Evolutionary conservation across 306 rosid species (phyloP).

Genomic region (Abrus precatorius): DNA sequence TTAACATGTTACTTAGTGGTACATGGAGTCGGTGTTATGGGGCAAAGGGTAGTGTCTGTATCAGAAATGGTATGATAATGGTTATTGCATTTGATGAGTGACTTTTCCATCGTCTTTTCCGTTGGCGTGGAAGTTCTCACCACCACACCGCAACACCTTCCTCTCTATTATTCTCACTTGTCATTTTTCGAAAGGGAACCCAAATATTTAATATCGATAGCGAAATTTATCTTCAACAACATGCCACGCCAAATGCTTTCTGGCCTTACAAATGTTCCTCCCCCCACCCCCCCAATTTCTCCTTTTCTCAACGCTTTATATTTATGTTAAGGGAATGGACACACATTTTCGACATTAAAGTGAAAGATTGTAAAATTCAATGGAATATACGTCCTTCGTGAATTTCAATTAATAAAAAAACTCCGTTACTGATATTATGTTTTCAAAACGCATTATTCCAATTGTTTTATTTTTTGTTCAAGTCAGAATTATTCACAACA

Average conservation of each 20-base stretch:
- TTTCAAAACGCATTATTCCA: background rate
- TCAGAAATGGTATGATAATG: no score
- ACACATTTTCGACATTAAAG: background rate
- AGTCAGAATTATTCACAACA: no score
- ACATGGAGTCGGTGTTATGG: no score
- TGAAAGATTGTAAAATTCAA: background rate
- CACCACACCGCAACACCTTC: conserved; percentile 36
- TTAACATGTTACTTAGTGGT: no score
- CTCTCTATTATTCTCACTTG: conserved; percentile 28
- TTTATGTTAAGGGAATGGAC: background rate
- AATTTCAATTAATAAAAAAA: background rate
- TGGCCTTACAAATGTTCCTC: conserved; percentile 48
- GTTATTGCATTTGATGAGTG: no score
- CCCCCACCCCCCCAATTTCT: background rate
- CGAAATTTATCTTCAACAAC: conserved; percentile 48
- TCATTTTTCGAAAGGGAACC: conserved; percentile 52
- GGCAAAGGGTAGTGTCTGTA: no score
- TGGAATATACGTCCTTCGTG: background rate
- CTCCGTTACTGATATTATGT: no score
- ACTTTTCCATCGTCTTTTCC: no score
- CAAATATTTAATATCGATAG: conserved; percentile 46
- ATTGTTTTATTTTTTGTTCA: background rate
- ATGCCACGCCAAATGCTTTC: conserved; percentile 52
- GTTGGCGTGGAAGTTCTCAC: conserved; percentile 50
- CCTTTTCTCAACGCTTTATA: background rate